Evolutionary conservation across 345 rosid species (phyloP).

Genomic region (Chamaenerion angustifolium): DNA sequence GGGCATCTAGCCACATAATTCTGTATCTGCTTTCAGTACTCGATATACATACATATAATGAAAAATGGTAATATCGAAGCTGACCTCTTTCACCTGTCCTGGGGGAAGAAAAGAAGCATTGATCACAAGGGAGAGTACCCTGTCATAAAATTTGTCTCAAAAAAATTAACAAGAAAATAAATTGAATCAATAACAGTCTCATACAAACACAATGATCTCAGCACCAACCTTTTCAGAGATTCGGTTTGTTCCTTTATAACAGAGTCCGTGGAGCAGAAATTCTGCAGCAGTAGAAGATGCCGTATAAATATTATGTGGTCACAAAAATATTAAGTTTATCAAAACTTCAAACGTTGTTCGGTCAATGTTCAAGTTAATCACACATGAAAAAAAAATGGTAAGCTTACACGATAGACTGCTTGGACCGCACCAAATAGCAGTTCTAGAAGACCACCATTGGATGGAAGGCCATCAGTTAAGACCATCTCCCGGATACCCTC

Average conservation of each 20-base stretch:
- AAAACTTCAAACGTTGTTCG: too few relatives aligned
- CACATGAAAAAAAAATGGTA: neutral
- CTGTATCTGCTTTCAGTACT: slow-evolving; percentile 9
- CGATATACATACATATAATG: neutral
- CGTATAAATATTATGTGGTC: too few relatives aligned
- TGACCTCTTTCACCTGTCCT: slow-evolving; percentile 57
- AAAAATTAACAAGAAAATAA: neutral
- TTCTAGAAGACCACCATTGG: slow-evolving; percentile 32
- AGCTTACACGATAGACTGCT: slow-evolving; percentile 47
- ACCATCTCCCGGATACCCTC: slow-evolving; percentile 45
- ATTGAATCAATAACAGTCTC: neutral
- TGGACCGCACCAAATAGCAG: slow-evolving; percentile 42
- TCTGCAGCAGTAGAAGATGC: slow-evolving; percentile 31
- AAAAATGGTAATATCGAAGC: slow-evolving; percentile 4
- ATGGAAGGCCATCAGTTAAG: slow-evolving; percentile 17
- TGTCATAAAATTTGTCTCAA: slow-evolving; percentile 17
- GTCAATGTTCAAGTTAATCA: too few relatives aligned
- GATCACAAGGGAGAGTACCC: slow-evolving; percentile 45
- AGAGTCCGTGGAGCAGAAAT: slow-evolving; percentile 36
- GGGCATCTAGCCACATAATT: slow-evolving; percentile 1
- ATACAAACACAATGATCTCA: neutral
- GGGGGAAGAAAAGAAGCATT: slow-evolving; percentile 37
- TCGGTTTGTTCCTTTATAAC: slow-evolving; percentile 37
- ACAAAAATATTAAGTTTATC: too few relatives aligned
- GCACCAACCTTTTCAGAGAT: slow-evolving; percentile 43